These are phyloP conservation scores for Gyrodon lividus DNA, from an alignment of 768 basidiomycete species.

Conservation along the genomic window DNA sequence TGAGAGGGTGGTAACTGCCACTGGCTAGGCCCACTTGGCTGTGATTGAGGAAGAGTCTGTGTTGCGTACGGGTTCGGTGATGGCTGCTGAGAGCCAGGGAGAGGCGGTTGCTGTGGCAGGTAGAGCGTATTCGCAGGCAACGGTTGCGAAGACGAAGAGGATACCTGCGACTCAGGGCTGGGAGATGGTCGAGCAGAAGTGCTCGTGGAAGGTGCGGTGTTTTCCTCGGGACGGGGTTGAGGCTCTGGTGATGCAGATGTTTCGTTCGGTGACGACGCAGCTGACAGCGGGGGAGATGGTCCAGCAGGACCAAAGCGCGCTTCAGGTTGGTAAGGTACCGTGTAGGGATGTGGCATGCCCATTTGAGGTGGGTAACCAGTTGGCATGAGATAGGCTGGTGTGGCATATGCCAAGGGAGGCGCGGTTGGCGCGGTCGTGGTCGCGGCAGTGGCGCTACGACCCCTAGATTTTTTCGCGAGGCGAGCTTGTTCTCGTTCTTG, in stretches of 20 bases:
- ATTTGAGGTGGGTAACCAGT: conserved; percentile 3
- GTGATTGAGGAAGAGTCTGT: conserved; percentile 10
- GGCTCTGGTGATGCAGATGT: conserved; percentile 18
- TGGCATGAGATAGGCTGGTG: conserved; percentile 1
- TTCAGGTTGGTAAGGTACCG: conserved; percentile 28
- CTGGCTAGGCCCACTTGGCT: background rate
- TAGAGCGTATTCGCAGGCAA: background rate
- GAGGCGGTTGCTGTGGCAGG: background rate
- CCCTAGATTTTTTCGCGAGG: conserved; percentile 21
- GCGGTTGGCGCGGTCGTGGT: conserved; percentile 3
- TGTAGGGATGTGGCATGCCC: conserved; percentile 18
- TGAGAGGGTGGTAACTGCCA: conserved; percentile 2
- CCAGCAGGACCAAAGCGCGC: conserved; percentile 34
- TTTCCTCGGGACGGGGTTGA: conserved; percentile 9
- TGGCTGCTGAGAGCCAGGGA: conserved; percentile 11
- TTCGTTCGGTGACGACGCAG: conserved; percentile 45
- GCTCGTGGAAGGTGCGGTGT: conserved; percentile 12
- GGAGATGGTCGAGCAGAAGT: conserved; percentile 9
- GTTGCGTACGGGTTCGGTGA: conserved; percentile 9
- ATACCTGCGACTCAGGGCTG: conserved; percentile 16
- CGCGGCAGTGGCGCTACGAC: conserved; percentile 20
- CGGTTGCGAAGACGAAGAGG: conserved; percentile 17
- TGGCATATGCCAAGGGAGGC: conserved; percentile 1
- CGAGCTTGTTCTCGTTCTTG: conserved; percentile 39
- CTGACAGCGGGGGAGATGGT: conserved; percentile 55